Evolutionary conservation across 2,329 filamentous ascomycete genomes (phyloP).

Genomic region (Thelonectria discophora): DNA sequence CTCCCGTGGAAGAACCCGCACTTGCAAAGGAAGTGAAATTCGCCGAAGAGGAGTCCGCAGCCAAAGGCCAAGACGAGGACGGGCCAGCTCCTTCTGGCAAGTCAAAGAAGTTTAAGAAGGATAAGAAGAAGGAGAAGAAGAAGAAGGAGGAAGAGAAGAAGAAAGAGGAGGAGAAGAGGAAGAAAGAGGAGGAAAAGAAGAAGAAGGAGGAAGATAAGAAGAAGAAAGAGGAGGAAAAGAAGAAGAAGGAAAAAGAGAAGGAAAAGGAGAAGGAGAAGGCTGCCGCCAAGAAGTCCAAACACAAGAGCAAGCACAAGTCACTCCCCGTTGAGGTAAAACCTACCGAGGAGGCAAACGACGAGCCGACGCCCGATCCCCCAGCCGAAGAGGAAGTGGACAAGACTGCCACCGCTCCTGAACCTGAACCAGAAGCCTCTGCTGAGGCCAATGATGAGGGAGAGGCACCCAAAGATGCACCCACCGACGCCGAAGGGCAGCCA

Average conservation of each 20-base stretch:
- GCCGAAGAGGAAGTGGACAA: conserved; percentile 16
- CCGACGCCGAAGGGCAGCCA: not conserved
- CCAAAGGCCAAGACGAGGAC: not conserved
- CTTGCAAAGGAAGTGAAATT: not conserved
- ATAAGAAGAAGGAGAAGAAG: conserved; percentile 29
- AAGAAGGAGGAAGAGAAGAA: conserved; percentile 7
- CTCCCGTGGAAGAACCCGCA: not conserved
- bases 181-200: not conserved
- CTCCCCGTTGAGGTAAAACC: not conserved
- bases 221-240: not conserved
- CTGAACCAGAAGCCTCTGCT: not conserved
- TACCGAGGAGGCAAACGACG: not conserved
- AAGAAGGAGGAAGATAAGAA: not conserved
- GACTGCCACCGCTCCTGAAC: not conserved
- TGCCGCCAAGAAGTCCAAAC: not conserved
- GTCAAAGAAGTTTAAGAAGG: conserved; percentile 5
- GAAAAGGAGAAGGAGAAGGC: conserved; percentile 24
- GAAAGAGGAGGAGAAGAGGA: not conserved
- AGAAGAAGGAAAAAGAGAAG: conserved; percentile 15
- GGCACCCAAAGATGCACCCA: not conserved
- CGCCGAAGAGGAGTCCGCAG: conserved; percentile 25
- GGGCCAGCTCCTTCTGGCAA: not conserved
- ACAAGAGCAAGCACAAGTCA: conserved; percentile 10
- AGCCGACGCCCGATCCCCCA: not conserved
- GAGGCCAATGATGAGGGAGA: conserved; percentile 14